These are phyloP conservation scores for Xylaria sp. DNA, from an alignment of 2,329 filamentous ascomycete species.

Conservation along the genomic window DNA sequence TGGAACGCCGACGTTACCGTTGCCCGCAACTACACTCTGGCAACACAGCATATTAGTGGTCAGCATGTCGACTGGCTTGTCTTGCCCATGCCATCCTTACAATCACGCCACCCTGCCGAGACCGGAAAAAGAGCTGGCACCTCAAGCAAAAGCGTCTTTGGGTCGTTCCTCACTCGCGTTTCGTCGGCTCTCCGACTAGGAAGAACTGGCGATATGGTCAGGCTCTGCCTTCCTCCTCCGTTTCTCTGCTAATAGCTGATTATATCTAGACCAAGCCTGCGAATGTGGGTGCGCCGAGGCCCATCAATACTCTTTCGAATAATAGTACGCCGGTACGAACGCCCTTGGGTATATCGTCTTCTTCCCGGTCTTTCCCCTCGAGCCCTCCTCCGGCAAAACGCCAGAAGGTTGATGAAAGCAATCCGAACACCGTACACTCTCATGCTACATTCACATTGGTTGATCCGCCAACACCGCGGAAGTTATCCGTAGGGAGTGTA, in stretches of 20 bases:
- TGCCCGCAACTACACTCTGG: slow-evolving; percentile 1
- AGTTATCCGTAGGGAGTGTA: slow-evolving; percentile 29
- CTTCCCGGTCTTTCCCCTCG: slow-evolving; percentile 2
- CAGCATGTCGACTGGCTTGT: slow-evolving; percentile 32
- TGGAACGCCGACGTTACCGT: slow-evolving; percentile 7
- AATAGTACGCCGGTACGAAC: slow-evolving; percentile 16
- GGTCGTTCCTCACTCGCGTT: too few relatives aligned
- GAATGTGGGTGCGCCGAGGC: slow-evolving; percentile 22
- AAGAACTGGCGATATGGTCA: slow-evolving; percentile 27
- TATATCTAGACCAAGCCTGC: slow-evolving; percentile 19
- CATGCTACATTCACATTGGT: slow-evolving; percentile 19
- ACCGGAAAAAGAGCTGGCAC: slow-evolving; percentile 15
- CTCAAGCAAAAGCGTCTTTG: too few relatives aligned
- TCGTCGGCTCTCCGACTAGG: slow-evolving; percentile 6
- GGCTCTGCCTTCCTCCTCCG: not conserved
- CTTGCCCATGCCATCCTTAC: slow-evolving; percentile 24
- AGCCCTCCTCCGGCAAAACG: slow-evolving; percentile 32
- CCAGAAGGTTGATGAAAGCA: slow-evolving; percentile 26
- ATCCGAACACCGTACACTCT: slow-evolving; percentile 15
- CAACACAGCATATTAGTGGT: slow-evolving; percentile 2
- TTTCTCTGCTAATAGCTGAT: slow-evolving; percentile 6
- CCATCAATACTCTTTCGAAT: slow-evolving; percentile 34
- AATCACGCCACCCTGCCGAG: slow-evolving; percentile 17
- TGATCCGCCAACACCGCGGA: slow-evolving; percentile 23
- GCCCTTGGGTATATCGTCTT: not conserved